A percentile compares a stretch with the other conserved stretches of the same genome.
Conservation (phyloP, 1,139 yeast genomes). For the Blastobotrys apis region DNA sequence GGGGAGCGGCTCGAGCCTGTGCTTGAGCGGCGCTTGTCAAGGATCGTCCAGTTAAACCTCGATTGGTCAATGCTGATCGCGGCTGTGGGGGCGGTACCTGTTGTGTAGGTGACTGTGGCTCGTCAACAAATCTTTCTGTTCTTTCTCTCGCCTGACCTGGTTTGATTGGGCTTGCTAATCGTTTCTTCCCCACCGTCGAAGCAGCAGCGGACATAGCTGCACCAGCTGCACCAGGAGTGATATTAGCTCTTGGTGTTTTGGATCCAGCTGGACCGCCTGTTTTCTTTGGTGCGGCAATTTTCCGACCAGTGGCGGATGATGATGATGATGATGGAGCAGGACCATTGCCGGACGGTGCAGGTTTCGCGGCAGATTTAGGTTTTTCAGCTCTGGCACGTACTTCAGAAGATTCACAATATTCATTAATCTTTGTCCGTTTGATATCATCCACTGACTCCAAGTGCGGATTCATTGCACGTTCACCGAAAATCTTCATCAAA, state of each 20-base stretch:
- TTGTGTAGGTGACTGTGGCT: constrained; percentile 3
- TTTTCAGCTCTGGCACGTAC: constrained; percentile 44
- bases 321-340: constrained; percentile 7
- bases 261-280: background rate
- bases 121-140: constrained; percentile 7
- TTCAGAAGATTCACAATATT: constrained; percentile 52
- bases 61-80: constrained; percentile 1
- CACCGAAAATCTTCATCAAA: constrained; percentile 76
- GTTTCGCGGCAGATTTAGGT: constrained; percentile 21
- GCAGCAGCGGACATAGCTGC: constrained; percentile 9
- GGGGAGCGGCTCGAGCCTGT: constrained; percentile 22
- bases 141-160: constrained; percentile 10
- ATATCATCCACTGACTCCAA: constrained; percentile 72
- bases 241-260: constrained; percentile 3
- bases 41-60: constrained; percentile 14
- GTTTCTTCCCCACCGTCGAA: constrained; percentile 12
- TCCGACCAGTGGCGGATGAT: constrained; percentile 11
- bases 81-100: background rate
- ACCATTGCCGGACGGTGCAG: constrained; percentile 21
- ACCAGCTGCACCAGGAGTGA: constrained; percentile 2
- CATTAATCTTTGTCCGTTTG: constrained; percentile 58
- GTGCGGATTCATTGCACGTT: constrained; percentile 55
- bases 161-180: constrained; percentile 15
- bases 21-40: constrained; percentile 30
- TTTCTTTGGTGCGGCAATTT: constrained; percentile 13